A percentile compares a stretch with the other conserved stretches of the same genome.
phyloP scores from a whole-genome alignment of 2,329 filamentous ascomycete species.

The Aurifilum marmelostoma region DNA sequence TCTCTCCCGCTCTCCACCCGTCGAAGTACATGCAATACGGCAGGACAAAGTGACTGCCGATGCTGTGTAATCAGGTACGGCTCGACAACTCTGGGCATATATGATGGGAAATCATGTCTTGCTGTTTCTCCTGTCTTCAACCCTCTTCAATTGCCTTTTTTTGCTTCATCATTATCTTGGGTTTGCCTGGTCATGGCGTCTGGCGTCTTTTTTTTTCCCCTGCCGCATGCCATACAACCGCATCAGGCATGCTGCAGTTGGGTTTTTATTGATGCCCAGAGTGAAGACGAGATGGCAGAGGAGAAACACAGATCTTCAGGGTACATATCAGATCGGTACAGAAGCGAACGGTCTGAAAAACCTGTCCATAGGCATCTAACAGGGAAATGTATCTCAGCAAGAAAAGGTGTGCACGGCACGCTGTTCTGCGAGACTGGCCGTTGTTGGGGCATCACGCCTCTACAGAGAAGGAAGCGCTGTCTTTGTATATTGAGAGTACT shows the following conservation, averaged over 20 bases:
- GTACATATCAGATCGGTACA: constrained; percentile 3
- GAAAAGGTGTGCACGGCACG: neutral
- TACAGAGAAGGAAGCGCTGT: neutral
- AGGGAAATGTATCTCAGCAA: neutral
- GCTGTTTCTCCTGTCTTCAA: neutral
- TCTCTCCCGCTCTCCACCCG: neutral
- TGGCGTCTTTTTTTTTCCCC: neutral
- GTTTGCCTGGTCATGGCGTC: too few species aligned
- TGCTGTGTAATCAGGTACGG: neutral
- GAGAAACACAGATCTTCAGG: neutral
- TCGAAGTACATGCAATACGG: neutral
- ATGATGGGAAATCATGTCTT: neutral
- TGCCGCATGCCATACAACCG: neutral
- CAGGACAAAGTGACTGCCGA: neutral
- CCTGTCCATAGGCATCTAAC: neutral
- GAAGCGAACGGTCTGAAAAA: neutral
- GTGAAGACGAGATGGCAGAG: neutral
- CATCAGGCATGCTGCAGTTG: neutral
- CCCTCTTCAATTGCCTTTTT: neutral
- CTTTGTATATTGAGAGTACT: neutral
- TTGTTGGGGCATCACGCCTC: neutral
- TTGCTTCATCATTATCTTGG: neutral
- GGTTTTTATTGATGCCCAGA: neutral
- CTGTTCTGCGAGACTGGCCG: neutral
- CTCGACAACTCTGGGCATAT: neutral